Base-by-base conservation (phyloP, 2,329 filamentous ascomycete genomes). In the Cercospora zeina region DNA sequence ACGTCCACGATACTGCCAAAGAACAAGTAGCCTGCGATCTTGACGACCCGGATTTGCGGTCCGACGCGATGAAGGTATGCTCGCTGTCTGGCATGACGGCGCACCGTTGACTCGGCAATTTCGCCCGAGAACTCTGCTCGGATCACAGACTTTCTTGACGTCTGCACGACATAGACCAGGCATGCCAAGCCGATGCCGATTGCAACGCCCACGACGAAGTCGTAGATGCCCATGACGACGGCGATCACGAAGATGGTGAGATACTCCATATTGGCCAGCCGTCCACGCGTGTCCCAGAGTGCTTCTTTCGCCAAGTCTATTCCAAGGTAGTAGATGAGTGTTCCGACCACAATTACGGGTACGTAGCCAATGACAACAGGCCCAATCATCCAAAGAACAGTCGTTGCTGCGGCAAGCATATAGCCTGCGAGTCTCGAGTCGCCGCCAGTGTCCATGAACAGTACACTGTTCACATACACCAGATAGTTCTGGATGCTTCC, bases 1-100 rank as follows among this genome's bases (percentile, higher is more conserved):
- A 99, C 93, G 53, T 91, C 91, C 58, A 97, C 93, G 67, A 99
- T 96, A 2, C 93, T 97, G 14, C 95, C 95, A 69, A 99, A 99
- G 81, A 99, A 99, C n/a, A 99, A 84, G 72, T 93, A 97, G 0
- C 95, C 93, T 0, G 90, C 89, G 14, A 99, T 83, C 75, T 97
- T 97, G 71, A 96, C 89, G 54, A 97, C 87, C 62, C 90, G 89
- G 34, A 96, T 95, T 74, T 99, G 95, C 33, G 86, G 84, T 2
- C 93, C 93, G 14, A 95, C 93, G 67, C 93, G 85, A 64, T 88
- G 87, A 3, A 99, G 80, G 72, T 95, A 99, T 62, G 89, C 87
- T 63, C 93, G 88, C 70, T 99, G 95, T 3, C 92, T 87, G 0
- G 91, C 90, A 68, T 96, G 96, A 58, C 95, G 87, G 58, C 95